A percentile compares a stretch with the other conserved stretches of the same genome.
phyloP scores from a whole-genome alignment of 169 alveolate species.

The Cryptosporidium tyzzeri region DNA sequence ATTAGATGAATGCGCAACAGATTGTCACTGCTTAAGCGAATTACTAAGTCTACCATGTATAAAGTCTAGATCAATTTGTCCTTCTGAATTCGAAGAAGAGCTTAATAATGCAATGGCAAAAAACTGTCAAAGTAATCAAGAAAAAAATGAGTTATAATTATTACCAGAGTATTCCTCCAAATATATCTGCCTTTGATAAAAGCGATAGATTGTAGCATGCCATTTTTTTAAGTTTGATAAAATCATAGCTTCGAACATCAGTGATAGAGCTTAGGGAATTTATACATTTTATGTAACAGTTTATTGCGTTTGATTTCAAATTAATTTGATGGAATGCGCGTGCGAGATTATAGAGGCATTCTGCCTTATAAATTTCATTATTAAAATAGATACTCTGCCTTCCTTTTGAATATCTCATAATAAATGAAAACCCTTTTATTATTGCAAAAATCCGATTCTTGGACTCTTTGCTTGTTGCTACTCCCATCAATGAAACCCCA shows the following conservation, averaged over 20 bases:
- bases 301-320: constrained; percentile 53
- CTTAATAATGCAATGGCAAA: constrained; percentile 11
- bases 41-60: constrained; percentile 57
- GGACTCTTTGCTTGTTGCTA: constrained; percentile 47
- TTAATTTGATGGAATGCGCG: constrained; percentile 74
- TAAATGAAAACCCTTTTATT: constrained; percentile 64
- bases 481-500: constrained; percentile 45
- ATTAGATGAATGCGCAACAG: constrained; percentile 56
- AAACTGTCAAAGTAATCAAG: background rate
- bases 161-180: constrained; percentile 40
- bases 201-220: constrained; percentile 59
- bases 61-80: constrained; percentile 45
- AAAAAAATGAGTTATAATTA: background rate
- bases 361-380: constrained; percentile 38
- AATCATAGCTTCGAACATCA: constrained; percentile 1
- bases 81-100: constrained; percentile 28
- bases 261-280: background rate
- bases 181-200: background rate
- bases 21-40: constrained; percentile 62
- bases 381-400: constrained; percentile 37
- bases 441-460: constrained; percentile 43
- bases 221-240: constrained; percentile 15
- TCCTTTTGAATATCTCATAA: constrained; percentile 47
- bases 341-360: constrained; percentile 58
- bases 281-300: constrained; percentile 23